These are phyloP conservation scores for Pythium inflatum DNA, from an alignment of 352 stramenopile species.

Conservation along the genomic window DNA sequence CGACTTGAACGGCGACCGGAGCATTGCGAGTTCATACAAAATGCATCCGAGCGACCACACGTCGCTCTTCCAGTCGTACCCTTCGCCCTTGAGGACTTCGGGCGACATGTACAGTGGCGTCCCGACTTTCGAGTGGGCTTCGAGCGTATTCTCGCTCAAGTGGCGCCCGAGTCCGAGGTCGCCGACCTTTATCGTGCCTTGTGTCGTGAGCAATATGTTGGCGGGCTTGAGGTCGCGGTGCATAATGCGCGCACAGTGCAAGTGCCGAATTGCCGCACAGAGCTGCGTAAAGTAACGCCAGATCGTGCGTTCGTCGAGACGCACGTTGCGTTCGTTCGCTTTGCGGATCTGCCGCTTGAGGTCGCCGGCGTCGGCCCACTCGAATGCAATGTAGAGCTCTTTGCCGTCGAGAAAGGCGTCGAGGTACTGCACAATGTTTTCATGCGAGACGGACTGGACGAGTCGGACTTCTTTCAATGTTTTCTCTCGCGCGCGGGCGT, in stretches of 20 bases:
- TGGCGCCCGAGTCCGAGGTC: slow-evolving; percentile 78
- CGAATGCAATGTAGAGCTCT: slow-evolving; percentile 93
- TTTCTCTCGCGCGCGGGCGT: slow-evolving; percentile 89
- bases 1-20: slow-evolving; percentile 93
- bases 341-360: slow-evolving; percentile 93
- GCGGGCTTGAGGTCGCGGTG: slow-evolving; percentile 94
- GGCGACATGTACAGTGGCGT: slow-evolving; percentile 96
- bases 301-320: slow-evolving; percentile 92
- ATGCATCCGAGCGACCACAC: slow-evolving; percentile 96
- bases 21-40: slow-evolving; percentile 95
- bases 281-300: slow-evolving; percentile 95
- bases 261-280: slow-evolving; percentile 80
- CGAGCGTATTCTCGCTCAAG: slow-evolving; percentile 79
- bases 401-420: slow-evolving; percentile 91
- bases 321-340: slow-evolving; percentile 77
- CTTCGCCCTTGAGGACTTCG: slow-evolving; percentile 91
- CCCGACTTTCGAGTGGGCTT: slow-evolving; percentile 91
- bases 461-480: slow-evolving; percentile 90
- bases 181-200: slow-evolving; percentile 91
- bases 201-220: slow-evolving; percentile 93
- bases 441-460: slow-evolving; percentile 88
- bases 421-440: slow-evolving; percentile 93
- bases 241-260: slow-evolving; percentile 92
- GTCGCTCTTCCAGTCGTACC: slow-evolving; percentile 96
- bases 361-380: slow-evolving; percentile 93